These are phyloP conservation scores for Auricularia sp. DNA, from an alignment of 768 basidiomycete genomes.

Conservation along the genomic window DNA sequence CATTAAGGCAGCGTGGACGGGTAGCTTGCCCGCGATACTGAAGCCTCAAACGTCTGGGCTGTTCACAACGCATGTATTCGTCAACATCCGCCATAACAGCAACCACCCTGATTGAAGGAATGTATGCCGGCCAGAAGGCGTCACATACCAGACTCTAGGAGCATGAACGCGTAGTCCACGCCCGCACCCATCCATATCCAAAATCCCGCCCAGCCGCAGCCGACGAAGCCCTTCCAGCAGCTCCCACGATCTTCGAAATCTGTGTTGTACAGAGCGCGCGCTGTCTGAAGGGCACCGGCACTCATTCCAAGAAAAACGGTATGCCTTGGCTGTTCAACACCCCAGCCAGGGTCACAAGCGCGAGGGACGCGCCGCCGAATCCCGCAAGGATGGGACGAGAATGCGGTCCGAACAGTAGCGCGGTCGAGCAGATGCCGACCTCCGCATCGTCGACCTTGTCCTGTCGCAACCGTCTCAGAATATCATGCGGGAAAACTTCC, in stretches of 20 bases:
- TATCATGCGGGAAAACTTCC: too few relatives aligned
- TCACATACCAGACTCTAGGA: not conserved
- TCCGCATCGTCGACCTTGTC: slow-evolving; percentile 87
- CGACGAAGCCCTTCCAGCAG: slow-evolving; percentile 85
- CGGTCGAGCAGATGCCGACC: slow-evolving; percentile 88
- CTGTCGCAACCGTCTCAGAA: slow-evolving; percentile 27
- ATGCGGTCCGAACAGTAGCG: slow-evolving; percentile 73
- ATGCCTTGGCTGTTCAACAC: slow-evolving; percentile 65
- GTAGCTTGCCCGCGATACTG: too few relatives aligned
- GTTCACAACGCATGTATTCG: too few relatives aligned
- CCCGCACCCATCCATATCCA: slow-evolving; percentile 78
- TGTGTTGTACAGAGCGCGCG: slow-evolving; percentile 61
- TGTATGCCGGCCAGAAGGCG: not conserved
- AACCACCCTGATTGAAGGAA: too few relatives aligned
- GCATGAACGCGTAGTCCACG: slow-evolving; percentile 47
- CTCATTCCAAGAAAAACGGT: slow-evolving; percentile 70
- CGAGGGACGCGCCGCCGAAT: slow-evolving; percentile 65
- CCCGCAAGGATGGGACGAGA: slow-evolving; percentile 67
- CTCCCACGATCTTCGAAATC: slow-evolving; percentile 67
- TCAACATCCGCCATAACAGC: too few relatives aligned
- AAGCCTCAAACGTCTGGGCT: too few relatives aligned
- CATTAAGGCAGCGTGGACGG: too few relatives aligned
- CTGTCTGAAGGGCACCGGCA: slow-evolving; percentile 66
- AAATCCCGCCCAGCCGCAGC: slow-evolving; percentile 82
- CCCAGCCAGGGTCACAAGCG: slow-evolving; percentile 69